Evolutionary conservation across 2,329 filamentous ascomycete genomes (phyloP), one percentile per base, ranked within the genome.

Genomic region (Pestalotiopsis sp.): DNA sequence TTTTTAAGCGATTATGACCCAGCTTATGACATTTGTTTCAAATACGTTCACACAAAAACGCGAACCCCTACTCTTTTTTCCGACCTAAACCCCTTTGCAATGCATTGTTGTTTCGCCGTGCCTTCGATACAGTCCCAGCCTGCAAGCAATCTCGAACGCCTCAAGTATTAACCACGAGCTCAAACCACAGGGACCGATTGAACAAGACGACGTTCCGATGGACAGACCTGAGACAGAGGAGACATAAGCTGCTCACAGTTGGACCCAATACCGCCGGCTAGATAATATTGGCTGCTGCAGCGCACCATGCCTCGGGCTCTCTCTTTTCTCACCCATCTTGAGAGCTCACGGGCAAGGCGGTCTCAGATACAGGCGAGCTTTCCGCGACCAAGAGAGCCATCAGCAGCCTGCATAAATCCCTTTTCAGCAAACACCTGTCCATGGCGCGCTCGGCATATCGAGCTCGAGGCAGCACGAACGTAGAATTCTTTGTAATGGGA

Each of bases 1-100:
- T 74, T 72, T 68, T 67, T 71, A 75, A 72, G 73, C 72, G 72
- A 73, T 74, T 72, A 72, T 70, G 71, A 72, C 71, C 73, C 75
- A 72, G 69, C 39, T 60, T 66, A 66, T 66, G 64, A 66, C 64
- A 59, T n/a, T 66, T 66, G 52, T 66, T 52, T 65, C 64, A 60
- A 38, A 52, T 20, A 60, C 31, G 20, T 66, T 49, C 64, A 64
- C 38, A 64, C 45, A 36, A 64, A 64, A 36, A 36, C 31, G 31
- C 41, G 27, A 60, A 17, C 20, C 55, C 9, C 31, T 36, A 36
- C 31, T 38, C 20, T 20, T 23, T 27, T 66, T 23, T n/a, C 59
- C 59, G 59, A 36, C 52, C 20, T 66, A 17, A 39, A 17, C n/a
- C 64, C 23, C 14, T 59, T 27, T 61, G 64, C 64, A 49, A 66